Conservation (phyloP, 2,329 filamentous ascomycete genomes). For the Colletotrichum filicis region DNA sequence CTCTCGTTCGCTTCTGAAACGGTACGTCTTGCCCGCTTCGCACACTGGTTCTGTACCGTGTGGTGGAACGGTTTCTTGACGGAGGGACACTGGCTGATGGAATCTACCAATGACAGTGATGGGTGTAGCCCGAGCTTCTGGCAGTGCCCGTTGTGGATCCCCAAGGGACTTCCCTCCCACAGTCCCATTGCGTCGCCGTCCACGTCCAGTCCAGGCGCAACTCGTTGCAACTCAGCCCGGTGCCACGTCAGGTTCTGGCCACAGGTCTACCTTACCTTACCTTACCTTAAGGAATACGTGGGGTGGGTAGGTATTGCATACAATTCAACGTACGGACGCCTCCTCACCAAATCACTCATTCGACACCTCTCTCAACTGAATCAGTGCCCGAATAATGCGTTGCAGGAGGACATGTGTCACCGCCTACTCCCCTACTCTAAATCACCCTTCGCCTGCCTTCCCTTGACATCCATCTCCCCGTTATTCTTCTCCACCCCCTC, state of each 20-base stretch:
- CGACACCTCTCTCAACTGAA: neutral
- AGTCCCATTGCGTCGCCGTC: neutral
- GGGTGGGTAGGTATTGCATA: too few species aligned
- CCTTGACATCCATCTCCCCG: neutral
- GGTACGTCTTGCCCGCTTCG: neutral
- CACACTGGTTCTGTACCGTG: neutral
- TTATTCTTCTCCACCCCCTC: neutral
- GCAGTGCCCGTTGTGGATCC: constrained; percentile 29
- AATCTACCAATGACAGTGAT: neutral
- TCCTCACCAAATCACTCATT: neutral
- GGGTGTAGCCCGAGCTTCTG: constrained; percentile 20
- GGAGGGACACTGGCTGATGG: neutral
- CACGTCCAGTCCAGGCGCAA: neutral
- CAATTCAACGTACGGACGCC: too few species aligned
- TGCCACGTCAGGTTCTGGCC: constrained; percentile 35
- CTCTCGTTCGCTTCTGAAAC: neutral
- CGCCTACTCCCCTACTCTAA: neutral
- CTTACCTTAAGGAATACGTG: too few species aligned
- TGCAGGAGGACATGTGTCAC: constrained; percentile 1
- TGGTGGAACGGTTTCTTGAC: neutral
- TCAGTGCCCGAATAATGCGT: neutral
- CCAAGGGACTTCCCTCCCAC: constrained; percentile 15
- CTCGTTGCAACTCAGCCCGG: constrained; percentile 24
- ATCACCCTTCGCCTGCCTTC: neutral
- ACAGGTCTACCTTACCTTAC: neutral